Base-by-base conservation (phyloP, 1,284 basidiomycete species). In the Fomes fomentarius region DNA sequence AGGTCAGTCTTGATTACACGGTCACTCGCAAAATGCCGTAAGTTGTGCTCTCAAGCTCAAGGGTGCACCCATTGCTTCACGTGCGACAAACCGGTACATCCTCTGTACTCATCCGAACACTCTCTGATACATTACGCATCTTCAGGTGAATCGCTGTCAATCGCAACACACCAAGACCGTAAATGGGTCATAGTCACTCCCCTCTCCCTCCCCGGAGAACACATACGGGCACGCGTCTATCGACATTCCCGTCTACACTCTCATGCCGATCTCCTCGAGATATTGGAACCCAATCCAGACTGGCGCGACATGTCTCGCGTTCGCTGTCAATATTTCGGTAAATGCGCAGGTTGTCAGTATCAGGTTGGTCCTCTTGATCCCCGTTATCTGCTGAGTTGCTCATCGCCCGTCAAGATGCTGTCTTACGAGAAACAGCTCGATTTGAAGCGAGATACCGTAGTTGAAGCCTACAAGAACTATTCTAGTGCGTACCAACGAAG, bases 361-460 rank as follows among this genome's bases (percentile, higher is more conserved):
- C 88, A 91, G 73, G 87, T 85, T 37, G 22, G 70, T 42, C 7
- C 45, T 62, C 6, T 2, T 40, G n/a, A 12, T 14, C 22, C 38
- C 21, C 22, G 12, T 15, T 14, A 11, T 8, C 11, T 8, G 9
- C 11, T 21, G 34, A 21, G 21, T 4, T 34, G 47, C 39, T 49
- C 11, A 49, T 39, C 22, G 11, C 14, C n/a, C 17, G 4, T 14
- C 54, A 95, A 61, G 85, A 94, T 94, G 85, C 77, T 98, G 2
- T 86, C 93, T 0, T 98, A 98, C 64, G 84, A 89, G 15, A 83
- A 80, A 7, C 96, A 98, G 68, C 82, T 99, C 14, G 78, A 87
- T 30, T 79, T 96, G 58, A 99, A 99, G 72, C 83, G 85, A 8
- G 79, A 88, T 31, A 94, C 96, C 1, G 88, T 99, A n/a, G 77